Conservation (phyloP, 768 basidiomycete genomes). For the Artomyces pyxidatus region DNA sequence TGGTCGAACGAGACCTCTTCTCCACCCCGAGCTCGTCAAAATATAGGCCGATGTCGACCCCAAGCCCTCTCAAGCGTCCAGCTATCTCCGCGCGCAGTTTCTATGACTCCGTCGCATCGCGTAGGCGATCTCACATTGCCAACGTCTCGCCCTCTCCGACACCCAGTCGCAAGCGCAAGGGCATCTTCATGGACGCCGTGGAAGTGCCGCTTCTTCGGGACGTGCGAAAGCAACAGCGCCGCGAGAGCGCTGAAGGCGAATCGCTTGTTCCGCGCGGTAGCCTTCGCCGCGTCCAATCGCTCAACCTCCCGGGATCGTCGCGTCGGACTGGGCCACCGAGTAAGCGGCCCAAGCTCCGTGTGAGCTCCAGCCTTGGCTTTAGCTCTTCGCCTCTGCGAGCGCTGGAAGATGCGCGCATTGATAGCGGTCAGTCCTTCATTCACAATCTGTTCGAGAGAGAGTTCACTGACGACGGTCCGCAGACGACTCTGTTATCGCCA, state of each 20-base stretch:
- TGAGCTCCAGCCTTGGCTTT: neutral
- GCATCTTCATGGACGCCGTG: constrained; percentile 44
- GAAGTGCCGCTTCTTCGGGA: constrained; percentile 34
- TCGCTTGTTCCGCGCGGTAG: constrained; percentile 5
- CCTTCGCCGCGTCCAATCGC: constrained; percentile 11
- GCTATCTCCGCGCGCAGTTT: neutral
- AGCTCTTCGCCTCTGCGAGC: constrained; percentile 18
- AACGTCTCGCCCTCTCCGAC: constrained; percentile 5
- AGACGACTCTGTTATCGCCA: constrained; percentile 41
- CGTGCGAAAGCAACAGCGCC: constrained; percentile 20
- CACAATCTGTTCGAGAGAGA: neutral
- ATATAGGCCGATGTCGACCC: neutral
- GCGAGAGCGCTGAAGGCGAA: constrained; percentile 7
- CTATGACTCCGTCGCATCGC: neutral
- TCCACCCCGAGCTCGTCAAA: neutral
- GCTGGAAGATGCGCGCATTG: constrained; percentile 19
- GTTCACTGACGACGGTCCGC: neutral
- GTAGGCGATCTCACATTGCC: neutral
- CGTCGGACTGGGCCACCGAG: neutral
- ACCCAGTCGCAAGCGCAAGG: constrained; percentile 34
- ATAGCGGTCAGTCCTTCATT: constrained; percentile 26
- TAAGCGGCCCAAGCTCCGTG: neutral
- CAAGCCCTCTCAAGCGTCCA: neutral
- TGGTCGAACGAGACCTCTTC: neutral
- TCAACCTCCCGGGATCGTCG: too few species aligned